Percentiles rank a stretch among this genome's conserved stretches.
Evolutionary conservation across 176 grass and related monocot genomes (phyloP).

Genomic region (Oryza coarctata): DNA sequence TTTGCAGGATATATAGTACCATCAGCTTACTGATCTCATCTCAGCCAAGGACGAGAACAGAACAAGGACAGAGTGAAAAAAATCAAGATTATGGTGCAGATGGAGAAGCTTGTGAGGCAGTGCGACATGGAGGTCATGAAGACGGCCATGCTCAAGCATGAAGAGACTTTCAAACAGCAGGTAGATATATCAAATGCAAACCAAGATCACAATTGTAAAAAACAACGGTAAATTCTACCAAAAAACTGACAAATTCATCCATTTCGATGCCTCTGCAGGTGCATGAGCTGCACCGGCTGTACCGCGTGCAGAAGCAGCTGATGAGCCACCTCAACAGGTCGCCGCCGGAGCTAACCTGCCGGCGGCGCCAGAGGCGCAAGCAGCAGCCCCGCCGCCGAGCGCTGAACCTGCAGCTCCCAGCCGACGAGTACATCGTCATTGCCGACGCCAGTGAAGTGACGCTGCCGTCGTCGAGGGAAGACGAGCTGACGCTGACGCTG

Average conservation of each 20-base stretch:
- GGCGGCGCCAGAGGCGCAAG: constrained; percentile 41
- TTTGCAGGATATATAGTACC: not conserved
- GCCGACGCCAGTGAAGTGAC: not conserved
- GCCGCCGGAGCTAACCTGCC: constrained; percentile 28
- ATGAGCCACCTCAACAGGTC: constrained; percentile 40
- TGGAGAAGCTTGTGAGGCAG: constrained; percentile 54
- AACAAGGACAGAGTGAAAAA: not conserved
- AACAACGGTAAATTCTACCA: not conserved
- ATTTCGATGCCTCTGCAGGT: constrained; percentile 4
- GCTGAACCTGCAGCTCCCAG: constrained; percentile 43
- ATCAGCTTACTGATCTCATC: not conserved
- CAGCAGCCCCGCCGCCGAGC: constrained; percentile 7
- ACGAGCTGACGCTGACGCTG: constrained; percentile 59
- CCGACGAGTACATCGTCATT: constrained; percentile 28
- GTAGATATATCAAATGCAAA: constrained; percentile 10
- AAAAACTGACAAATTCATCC: not conserved
- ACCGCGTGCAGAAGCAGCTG: constrained; percentile 68
- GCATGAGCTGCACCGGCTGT: constrained; percentile 66
- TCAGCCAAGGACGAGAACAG: not conserved
- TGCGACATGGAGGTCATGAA: constrained; percentile 72
- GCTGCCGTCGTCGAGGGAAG: not conserved
- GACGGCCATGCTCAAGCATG: constrained; percentile 76
- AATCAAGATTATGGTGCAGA: constrained; percentile 24
- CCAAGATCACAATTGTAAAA: not conserved
- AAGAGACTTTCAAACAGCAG: constrained; percentile 72